Percentiles rank a stretch among this genome's conserved stretches.
Conservation (phyloP, 768 basidiomycete genomes). For the Tubosaeta sp. region DNA sequence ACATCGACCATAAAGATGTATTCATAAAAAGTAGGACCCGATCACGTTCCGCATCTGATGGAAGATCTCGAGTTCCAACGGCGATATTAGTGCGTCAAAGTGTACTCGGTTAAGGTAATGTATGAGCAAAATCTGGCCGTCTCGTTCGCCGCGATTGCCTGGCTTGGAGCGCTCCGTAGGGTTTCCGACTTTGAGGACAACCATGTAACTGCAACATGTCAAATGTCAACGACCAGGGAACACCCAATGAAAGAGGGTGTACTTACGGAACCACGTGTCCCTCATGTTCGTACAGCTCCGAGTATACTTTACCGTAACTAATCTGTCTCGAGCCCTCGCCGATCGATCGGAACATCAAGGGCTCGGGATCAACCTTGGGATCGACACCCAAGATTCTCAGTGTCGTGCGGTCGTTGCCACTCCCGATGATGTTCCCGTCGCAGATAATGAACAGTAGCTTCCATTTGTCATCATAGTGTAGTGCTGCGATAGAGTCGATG, state of each 20-base stretch:
- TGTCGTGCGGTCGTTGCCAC: constrained; percentile 89
- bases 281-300: constrained; percentile 90
- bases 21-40: constrained; percentile 92
- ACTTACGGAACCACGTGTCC: constrained; percentile 92
- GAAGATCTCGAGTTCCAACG: constrained; percentile 89
- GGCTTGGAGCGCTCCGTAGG: constrained; percentile 90
- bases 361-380: constrained; percentile 86
- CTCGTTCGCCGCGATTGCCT: constrained; percentile 92
- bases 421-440: constrained; percentile 94
- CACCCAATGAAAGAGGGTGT: neutral
- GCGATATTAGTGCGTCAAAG: constrained; percentile 91
- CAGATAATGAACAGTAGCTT: constrained; percentile 92
- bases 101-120: constrained; percentile 93
- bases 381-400: constrained; percentile 90
- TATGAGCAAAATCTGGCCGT: constrained; percentile 39
- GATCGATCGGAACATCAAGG: constrained; percentile 84
- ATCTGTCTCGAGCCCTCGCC: constrained; percentile 87
- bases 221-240: neutral
- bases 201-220: constrained; percentile 64
- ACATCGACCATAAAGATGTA: constrained; percentile 98
- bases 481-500: constrained; percentile 83
- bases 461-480: constrained; percentile 93
- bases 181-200: constrained; percentile 91
- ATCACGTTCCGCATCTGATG: constrained; percentile 99
- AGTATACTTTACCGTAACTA: constrained; percentile 94